phyloP scores from a whole-genome alignment of 352 stramenopile species.

The Blastocystis sp. region DNA sequence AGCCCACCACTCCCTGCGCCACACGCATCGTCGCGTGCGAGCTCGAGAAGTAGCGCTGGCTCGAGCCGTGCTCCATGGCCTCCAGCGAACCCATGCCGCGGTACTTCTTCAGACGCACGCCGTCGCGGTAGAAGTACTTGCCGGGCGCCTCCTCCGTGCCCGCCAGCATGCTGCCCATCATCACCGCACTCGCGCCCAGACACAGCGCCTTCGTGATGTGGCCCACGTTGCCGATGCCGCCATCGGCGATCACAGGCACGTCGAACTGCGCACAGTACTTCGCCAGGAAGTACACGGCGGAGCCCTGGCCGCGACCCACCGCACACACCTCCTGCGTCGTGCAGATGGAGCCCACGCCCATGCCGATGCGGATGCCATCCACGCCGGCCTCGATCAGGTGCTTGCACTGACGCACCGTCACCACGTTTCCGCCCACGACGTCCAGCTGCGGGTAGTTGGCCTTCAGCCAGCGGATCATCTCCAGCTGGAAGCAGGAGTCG shows the following conservation, averaged over 20 bases:
- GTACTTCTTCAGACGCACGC: slow-evolving; percentile 98
- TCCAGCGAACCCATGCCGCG: slow-evolving; percentile 98
- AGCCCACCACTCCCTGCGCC: slow-evolving; percentile 92
- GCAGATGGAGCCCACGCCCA: slow-evolving; percentile 98
- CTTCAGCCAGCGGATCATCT: slow-evolving; percentile 82
- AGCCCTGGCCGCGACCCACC: slow-evolving; percentile 91
- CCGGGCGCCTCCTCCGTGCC: slow-evolving; percentile 95
- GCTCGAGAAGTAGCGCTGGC: slow-evolving; percentile 75
- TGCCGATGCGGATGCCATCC: slow-evolving; percentile 96
- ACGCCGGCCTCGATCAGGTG: slow-evolving; percentile 94
- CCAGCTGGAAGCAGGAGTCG: slow-evolving; percentile 85
- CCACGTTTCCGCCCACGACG: slow-evolving; percentile 97
- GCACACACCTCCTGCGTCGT: slow-evolving; percentile 91
- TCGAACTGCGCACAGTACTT: slow-evolving; percentile 67
- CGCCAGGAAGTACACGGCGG: slow-evolving; percentile 92
- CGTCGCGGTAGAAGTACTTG: slow-evolving; percentile 99
- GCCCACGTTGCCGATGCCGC: slow-evolving; percentile 90
- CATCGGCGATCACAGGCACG: slow-evolving; percentile 94
- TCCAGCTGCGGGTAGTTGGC: slow-evolving; percentile 80
- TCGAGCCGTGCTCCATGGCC: slow-evolving; percentile 90
- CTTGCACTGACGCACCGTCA: slow-evolving; percentile 89
- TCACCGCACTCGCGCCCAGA: slow-evolving; percentile 89
- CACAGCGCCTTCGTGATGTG: slow-evolving; percentile 96
- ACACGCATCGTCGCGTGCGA: slow-evolving; percentile 83
- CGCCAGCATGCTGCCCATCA: slow-evolving; percentile 98